phyloP scores from a whole-genome alignment of 331 rosid species.

The Malus hybrid region DNA sequence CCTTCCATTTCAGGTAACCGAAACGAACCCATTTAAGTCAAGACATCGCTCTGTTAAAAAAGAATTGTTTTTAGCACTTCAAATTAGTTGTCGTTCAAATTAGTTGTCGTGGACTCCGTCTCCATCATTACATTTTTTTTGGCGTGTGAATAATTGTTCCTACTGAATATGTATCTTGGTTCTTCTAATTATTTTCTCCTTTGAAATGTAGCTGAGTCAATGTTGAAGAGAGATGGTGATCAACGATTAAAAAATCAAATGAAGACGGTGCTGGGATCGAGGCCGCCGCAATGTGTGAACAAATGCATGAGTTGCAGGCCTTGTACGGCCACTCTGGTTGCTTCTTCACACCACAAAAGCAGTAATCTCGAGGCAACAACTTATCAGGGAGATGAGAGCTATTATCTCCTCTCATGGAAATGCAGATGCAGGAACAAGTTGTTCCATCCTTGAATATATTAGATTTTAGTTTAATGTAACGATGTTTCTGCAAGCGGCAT shows the following conservation, averaged over 20 bases:
- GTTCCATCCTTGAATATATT: conserved; percentile 54
- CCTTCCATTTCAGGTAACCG: conserved; percentile 54
- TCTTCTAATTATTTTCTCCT: background rate
- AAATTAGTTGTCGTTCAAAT: background rate
- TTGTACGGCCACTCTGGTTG: conserved; percentile 62
- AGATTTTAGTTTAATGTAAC: background rate
- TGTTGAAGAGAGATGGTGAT: conserved; percentile 16
- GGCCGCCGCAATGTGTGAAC: conserved; percentile 73
- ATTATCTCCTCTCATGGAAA: conserved; percentile 86
- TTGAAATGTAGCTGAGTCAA: conserved; percentile 15
- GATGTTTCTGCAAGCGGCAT: background rate
- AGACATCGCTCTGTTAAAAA: background rate
- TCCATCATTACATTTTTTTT: background rate
- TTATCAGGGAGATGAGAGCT: conserved; percentile 48
- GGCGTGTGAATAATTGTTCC: background rate
- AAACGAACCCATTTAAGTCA: conserved; percentile 11
- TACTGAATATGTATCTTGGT: background rate
- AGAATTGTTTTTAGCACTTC: background rate
- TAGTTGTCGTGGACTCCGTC: background rate
- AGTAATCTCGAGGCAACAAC: conserved; percentile 23
- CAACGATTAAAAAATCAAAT: conserved; percentile 14
- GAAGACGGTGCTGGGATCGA: conserved; percentile 68
- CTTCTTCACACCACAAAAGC: conserved; percentile 35
- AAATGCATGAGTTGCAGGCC: conserved; percentile 74
- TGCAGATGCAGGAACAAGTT: conserved; percentile 82